phyloP scores from a whole-genome alignment of 2,329 filamentous ascomycete genomes.

The Geosmithia putterillii region DNA sequence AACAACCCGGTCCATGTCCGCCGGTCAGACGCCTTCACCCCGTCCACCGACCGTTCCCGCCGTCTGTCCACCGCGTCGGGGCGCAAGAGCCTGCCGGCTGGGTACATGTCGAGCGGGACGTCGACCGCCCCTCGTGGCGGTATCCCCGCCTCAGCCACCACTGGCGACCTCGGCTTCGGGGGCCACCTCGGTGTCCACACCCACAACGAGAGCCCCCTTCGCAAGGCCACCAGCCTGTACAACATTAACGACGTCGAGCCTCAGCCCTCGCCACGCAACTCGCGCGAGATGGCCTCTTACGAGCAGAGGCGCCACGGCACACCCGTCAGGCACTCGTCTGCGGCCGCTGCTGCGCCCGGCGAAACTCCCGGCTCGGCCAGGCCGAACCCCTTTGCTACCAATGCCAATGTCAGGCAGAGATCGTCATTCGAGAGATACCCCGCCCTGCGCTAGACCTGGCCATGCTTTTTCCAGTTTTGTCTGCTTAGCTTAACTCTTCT shows the following conservation, averaged over 20 bases:
- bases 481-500: background rate
- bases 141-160: constrained; percentile 4
- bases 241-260: constrained; percentile 31
- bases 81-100: constrained; percentile 21
- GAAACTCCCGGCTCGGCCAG: constrained; percentile 1
- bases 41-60: constrained; percentile 9
- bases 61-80: constrained; percentile 4
- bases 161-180: constrained; percentile 31
- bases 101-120: constrained; percentile 15
- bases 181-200: constrained; percentile 71
- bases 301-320: constrained; percentile 35
- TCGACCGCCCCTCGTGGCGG: constrained; percentile 7
- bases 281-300: constrained; percentile 46
- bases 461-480: background rate
- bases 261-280: constrained; percentile 40
- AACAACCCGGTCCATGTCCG: constrained; percentile 14
- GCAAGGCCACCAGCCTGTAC: constrained; percentile 59
- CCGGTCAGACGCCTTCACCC: constrained; percentile 21
- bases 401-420: constrained; percentile 14
- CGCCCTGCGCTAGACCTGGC: constrained; percentile 3
- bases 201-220: constrained; percentile 71
- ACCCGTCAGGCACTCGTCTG: constrained; percentile 20
- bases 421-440: constrained; percentile 29
- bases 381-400: constrained; percentile 24
- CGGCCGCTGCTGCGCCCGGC: too few relatives aligned